Evolutionary conservation across 2,329 filamentous ascomycete genomes (phyloP).

Genomic region (Fusarium sp.): DNA sequence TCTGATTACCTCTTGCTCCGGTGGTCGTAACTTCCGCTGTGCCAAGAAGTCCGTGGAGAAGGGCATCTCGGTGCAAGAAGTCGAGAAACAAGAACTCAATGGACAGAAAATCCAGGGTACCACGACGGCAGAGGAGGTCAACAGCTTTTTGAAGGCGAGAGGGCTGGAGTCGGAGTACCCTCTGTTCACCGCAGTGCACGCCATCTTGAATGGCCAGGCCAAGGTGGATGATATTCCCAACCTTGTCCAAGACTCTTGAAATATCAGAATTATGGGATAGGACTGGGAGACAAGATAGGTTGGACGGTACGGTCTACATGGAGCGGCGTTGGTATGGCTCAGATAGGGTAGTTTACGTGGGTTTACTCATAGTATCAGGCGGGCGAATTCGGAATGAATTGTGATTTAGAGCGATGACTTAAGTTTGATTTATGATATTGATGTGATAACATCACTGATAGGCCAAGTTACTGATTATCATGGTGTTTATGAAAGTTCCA

Average conservation of each 20-base stretch:
- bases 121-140: slow-evolving; percentile 88
- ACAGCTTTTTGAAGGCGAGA: slow-evolving; percentile 81
- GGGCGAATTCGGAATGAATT: slow-evolving; percentile 28
- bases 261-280: neutral
- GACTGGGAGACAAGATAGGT: slow-evolving; percentile 2
- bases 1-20: slow-evolving; percentile 90
- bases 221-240: slow-evolving; percentile 82
- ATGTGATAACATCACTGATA: neutral
- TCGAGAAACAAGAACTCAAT: slow-evolving; percentile 89
- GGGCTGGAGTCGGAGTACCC: slow-evolving; percentile 85
- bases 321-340: slow-evolving; percentile 39
- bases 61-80: slow-evolving; percentile 80
- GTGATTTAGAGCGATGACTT: slow-evolving; percentile 19
- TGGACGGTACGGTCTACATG: slow-evolving; percentile 19
- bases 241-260: slow-evolving; percentile 59
- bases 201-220: slow-evolving; percentile 76
- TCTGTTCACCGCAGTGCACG: slow-evolving; percentile 87
- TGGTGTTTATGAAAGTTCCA: neutral
- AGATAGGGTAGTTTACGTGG: slow-evolving; percentile 23
- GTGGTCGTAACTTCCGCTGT: slow-evolving; percentile 92
- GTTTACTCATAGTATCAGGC: slow-evolving; percentile 13
- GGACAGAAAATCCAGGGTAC: slow-evolving; percentile 97
- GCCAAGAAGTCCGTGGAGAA: slow-evolving; percentile 86
- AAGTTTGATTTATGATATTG: neutral
- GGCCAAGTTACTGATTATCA: neutral